Evolutionary conservation across 2,329 filamentous ascomycete genomes (phyloP).

Genomic region (Metarhizium humberi): DNA sequence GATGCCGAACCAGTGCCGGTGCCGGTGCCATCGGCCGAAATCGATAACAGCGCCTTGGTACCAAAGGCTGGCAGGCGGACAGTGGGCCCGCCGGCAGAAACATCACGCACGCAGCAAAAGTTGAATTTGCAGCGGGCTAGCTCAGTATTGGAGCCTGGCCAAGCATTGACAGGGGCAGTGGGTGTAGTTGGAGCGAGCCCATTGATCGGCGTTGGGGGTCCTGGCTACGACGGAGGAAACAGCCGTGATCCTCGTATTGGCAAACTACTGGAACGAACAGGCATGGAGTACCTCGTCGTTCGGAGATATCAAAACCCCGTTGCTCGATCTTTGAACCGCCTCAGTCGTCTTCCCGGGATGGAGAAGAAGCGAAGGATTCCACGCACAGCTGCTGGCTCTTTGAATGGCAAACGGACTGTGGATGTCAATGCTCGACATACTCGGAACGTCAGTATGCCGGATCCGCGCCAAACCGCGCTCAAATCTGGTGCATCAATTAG

Average conservation of each 20-base stretch:
- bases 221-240: slow-evolving; percentile 41
- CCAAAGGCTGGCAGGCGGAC: slow-evolving; percentile 32
- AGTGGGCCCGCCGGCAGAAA: slow-evolving; percentile 36
- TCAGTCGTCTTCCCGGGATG: slow-evolving; percentile 37
- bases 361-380: slow-evolving; percentile 42
- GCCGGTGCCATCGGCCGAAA: slow-evolving; percentile 18
- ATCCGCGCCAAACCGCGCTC: slow-evolving; percentile 20
- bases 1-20: slow-evolving; percentile 5
- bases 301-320: slow-evolving; percentile 64
- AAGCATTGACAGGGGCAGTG: slow-evolving; percentile 26
- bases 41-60: slow-evolving; percentile 35
- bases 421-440: slow-evolving; percentile 23
- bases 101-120: slow-evolving; percentile 66
- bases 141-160: slow-evolving; percentile 58
- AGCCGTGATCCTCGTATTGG: slow-evolving; percentile 53
- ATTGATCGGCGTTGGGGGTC: slow-evolving; percentile 42
- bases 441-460: slow-evolving; percentile 30
- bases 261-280: slow-evolving; percentile 58
- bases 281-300: slow-evolving; percentile 66
- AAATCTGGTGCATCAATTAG: slow-evolving; percentile 27
- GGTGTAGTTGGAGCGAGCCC: slow-evolving; percentile 35
- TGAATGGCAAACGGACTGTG: slow-evolving; percentile 24
- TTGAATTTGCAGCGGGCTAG: slow-evolving; percentile 65
- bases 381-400: slow-evolving; percentile 26
- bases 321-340: slow-evolving; percentile 46